Evolutionary conservation across 139 green algal species (phyloP).

Genomic region (Chlorella sp.): DNA sequence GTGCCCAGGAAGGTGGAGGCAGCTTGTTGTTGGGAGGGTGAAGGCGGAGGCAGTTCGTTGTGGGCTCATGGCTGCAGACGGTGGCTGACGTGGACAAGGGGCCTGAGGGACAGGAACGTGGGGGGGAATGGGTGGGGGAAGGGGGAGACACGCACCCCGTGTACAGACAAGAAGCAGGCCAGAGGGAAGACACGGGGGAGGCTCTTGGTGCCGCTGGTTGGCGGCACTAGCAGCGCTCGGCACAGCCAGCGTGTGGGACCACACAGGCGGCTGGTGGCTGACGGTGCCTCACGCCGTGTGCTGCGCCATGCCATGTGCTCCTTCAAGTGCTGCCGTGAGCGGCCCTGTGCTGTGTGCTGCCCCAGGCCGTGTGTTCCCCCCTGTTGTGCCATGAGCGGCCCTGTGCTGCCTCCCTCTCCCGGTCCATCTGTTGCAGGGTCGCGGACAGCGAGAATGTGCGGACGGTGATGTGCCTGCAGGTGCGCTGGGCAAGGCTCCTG

Average conservation of each 20-base stretch:
- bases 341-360: neutral
- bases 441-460: constrained; percentile 75
- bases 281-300: neutral
- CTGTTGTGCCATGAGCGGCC: too few relatives aligned
- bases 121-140: neutral
- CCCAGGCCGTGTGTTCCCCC: neutral
- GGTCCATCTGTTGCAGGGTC: constrained; percentile 46
- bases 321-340: neutral
- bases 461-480: constrained; percentile 87
- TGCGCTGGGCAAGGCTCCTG: constrained; percentile 41
- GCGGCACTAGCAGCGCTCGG: neutral
- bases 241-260: neutral
- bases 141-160: too few relatives aligned
- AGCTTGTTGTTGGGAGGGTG: neutral
- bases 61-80: constrained; percentile 91
- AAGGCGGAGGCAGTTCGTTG: constrained; percentile 67
- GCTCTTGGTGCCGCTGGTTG: neutral
- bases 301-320: neutral
- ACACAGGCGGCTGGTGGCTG: neutral
- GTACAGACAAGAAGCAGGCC: neutral
- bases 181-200: neutral
- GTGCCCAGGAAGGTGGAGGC: neutral
- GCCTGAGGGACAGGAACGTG: too few relatives aligned
- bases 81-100: constrained; percentile 77
- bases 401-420: neutral